Base-by-base conservation (phyloP, 495 filamentous ascomycete genomes). In the Penicillium malachiteum region DNA sequence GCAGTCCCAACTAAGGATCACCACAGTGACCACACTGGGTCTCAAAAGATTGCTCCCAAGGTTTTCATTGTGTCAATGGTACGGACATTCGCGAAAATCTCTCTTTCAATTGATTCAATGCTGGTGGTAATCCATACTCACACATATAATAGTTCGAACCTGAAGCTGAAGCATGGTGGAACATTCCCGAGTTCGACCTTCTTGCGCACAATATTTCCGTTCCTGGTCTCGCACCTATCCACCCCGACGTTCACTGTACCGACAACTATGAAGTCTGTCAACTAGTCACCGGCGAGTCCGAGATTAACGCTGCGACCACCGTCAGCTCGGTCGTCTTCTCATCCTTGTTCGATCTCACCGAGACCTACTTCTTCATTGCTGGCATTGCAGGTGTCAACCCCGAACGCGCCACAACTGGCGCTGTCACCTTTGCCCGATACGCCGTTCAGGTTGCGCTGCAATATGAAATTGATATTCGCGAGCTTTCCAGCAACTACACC, bases 331-430 rank as follows among this genome's bases (percentile, higher is more conserved):
- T 90, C 11, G 70, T 81, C 30, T 78, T 82, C 45, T 87, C 82
- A 0, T 58, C 71, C 10, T 66, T 73, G n/a, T 91, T 92, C 69
- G 76, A 91, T 67, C 74, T 92, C 12, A 78, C 67, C 1, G 69
- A 75, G 33, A 88, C 87, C 30, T 92, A 90, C 63, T 90, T 89
- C 73, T 63, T 91, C 46, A 65, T 88, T 30, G 85, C 81, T 3
- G 88, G 88, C 4, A 90, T 92, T 54, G 87, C 85, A 7, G 87
- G 88, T 18, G 73, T 90, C 46, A 90, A 81, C 64, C 88, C 88
- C 2, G 80, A 88, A 62, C 66, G 79, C 7, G 82, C 76, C 17
- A 90, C 87, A 6, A 75, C 84, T 9, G 79, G 77, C 41, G 77
- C 77, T 32, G 86, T 87, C 12, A 84, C 82, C 1, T 87, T 92